These are phyloP conservation scores for Ceratocystis variospora DNA, from an alignment of 2,329 filamentous ascomycete species.

Conservation along the genomic window DNA sequence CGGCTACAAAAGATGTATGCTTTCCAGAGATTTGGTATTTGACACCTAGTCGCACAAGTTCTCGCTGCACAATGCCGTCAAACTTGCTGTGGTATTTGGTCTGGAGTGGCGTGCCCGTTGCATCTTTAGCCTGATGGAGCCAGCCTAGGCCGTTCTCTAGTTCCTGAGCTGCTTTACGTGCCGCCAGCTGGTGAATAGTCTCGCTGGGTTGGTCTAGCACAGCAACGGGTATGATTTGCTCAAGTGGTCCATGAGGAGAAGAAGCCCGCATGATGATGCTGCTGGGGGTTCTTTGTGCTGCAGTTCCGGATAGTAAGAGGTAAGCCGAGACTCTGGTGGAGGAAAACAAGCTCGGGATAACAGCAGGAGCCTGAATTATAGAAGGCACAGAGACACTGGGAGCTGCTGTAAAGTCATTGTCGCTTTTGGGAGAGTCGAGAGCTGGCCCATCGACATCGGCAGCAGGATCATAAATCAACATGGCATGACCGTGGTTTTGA, in stretches of 20 bases:
- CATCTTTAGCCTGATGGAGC: conserved; percentile 39
- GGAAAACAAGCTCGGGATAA: conserved; percentile 51
- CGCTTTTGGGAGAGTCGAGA: conserved; percentile 14
- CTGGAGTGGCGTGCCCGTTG: conserved; percentile 32
- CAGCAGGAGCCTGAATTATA: conserved; percentile 49
- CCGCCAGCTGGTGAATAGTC: conserved; percentile 57
- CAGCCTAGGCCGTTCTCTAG: conserved; percentile 59
- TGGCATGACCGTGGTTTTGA: conserved; percentile 27
- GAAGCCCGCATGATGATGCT: conserved; percentile 43
- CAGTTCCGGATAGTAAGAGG: conserved; percentile 44
- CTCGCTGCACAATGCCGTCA: conserved; percentile 46
- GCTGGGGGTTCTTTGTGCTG: conserved; percentile 29
- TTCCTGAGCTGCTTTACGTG: conserved; percentile 52
- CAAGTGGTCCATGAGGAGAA: conserved; percentile 42
- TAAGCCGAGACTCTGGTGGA: conserved; percentile 54
- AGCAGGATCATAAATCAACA: conserved; percentile 46
- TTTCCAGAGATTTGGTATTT: conserved; percentile 54
- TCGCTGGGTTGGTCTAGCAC: conserved; percentile 32
- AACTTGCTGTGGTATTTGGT: conserved; percentile 38
- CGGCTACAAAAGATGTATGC: conserved; percentile 60
- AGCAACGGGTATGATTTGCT: conserved; percentile 50
- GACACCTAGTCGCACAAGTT: conserved; percentile 52
- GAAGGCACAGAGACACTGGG: conserved; percentile 40
- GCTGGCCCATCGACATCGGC: conserved; percentile 31
- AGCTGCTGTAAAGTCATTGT: conserved; percentile 35